Evolutionary conservation across 2,329 filamentous ascomycete genomes (phyloP), one percentile per base, ranked within the genome.

Genomic region (Diaporthe citriasiana): DNA sequence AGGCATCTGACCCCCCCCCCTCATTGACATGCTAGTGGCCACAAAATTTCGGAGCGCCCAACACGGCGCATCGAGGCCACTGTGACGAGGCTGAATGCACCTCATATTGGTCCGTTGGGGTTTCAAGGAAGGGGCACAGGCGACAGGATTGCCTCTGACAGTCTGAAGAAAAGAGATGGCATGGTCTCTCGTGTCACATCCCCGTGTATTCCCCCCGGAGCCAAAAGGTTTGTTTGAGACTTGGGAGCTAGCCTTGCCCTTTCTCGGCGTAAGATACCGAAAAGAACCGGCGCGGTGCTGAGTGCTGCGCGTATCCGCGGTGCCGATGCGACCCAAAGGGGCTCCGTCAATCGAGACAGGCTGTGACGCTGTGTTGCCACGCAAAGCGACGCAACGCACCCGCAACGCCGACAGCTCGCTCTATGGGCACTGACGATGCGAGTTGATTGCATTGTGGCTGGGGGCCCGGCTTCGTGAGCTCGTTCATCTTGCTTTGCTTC

Each of bases 1-100:
- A 74, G 73, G 51, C 59, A 71, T 50, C 69, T 73, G 73, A 73
- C 66, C 70, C 70, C 60, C 70, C 70, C 70, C 30, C 69, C 59
- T 45, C 27, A 70, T 30, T 40, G 59, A 74, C 68, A 60, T 59
- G 53, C 66, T 70, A 50, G 71, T 74, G 66, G 71, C 51, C 66
- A 56, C 71, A 30, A 33, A 68, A 60, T 50, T 75, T 69, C 72
- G 55, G 55, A 33, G 57, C 66, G 66, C 57, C 68, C 35, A 38
- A 63, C 50, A 75, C 45, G 56, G 51, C 57, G 42, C 60, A 69
- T 74, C 47, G 57, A 57, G 73, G 66, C 59, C 72, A 71, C 68
- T 65, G 57, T 35, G 51, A 71, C 70, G 68, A 71, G 72, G 68
- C 72, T 72, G 69, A 53, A 42, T 70, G 60, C 65, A 63, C 47